A percentile compares a stretch with the other conserved stretches of the same genome.
Evolutionary conservation across 441 rosid genomes (phyloP).

Genomic region (Erysimum cheiri): DNA sequence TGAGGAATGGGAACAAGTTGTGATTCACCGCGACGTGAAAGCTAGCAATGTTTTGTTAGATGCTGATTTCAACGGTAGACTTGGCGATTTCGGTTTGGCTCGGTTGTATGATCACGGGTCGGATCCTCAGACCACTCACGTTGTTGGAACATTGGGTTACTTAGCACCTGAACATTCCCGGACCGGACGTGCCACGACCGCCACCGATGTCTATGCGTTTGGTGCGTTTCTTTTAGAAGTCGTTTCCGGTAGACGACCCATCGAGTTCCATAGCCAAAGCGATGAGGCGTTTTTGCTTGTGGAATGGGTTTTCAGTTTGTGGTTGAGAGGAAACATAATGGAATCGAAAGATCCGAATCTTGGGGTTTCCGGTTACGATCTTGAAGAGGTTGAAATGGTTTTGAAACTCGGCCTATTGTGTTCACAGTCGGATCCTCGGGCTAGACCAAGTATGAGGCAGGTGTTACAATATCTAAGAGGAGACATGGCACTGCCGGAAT

Average conservation of each 20-base stretch:
- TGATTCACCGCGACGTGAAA: conserved; percentile 80
- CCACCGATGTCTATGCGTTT: conserved; percentile 82
- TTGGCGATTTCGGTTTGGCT: conserved; percentile 90
- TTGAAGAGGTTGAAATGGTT: conserved; percentile 55
- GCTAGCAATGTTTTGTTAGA: conserved; percentile 78
- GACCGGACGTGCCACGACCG: conserved; percentile 73
- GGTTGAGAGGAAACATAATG: conserved; percentile 47
- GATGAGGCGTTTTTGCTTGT: conserved; percentile 69
- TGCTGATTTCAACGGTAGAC: conserved; percentile 57
- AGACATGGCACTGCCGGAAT: conserved; percentile 57
- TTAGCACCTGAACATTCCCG: conserved; percentile 83
- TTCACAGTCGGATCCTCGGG: conserved; percentile 52
- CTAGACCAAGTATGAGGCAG: conserved; percentile 73
- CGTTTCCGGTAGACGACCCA: conserved; percentile 77
- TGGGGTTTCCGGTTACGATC: conserved; percentile 28
- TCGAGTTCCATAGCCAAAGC: conserved; percentile 48
- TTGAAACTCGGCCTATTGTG: conserved; percentile 75
- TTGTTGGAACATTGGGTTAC: conserved; percentile 89
- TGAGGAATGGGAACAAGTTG: conserved; percentile 76
- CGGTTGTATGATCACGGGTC: conserved; percentile 79
- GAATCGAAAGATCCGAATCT: conserved; percentile 60
- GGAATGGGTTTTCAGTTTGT: conserved; percentile 73
- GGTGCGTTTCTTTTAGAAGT: conserved; percentile 84
- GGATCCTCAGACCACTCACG: conserved; percentile 74
- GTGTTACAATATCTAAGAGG: conserved; percentile 65